These are phyloP conservation scores for Tritrichomonas musculus DNA, from an alignment of 208 protist genomes.

Conservation along the genomic window DNA sequence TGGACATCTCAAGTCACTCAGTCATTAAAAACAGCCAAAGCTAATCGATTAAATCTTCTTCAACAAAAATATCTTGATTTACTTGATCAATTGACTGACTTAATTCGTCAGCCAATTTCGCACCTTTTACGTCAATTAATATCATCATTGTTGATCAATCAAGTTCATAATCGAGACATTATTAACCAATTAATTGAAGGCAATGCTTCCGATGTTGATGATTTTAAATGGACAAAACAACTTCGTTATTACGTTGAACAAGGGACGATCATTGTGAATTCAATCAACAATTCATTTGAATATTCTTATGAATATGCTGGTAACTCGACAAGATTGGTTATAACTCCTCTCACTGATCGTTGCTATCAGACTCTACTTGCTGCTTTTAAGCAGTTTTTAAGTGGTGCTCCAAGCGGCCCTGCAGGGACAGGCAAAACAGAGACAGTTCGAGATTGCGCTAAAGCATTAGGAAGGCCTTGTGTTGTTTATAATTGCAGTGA, in stretches of 20 bases:
- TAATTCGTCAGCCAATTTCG: slow-evolving; percentile 21
- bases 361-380: slow-evolving; percentile 68
- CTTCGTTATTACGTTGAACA: slow-evolving; percentile 85
- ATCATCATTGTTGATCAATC: slow-evolving; percentile 60
- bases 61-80: slow-evolving; percentile 49
- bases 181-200: slow-evolving; percentile 65
- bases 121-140: neutral
- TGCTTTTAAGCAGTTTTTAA: slow-evolving; percentile 59
- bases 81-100: neutral
- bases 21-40: slow-evolving; percentile 57
- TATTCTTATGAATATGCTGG: slow-evolving; percentile 58
- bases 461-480: slow-evolving; percentile 56
- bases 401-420: slow-evolving; percentile 60
- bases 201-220: slow-evolving; percentile 68
- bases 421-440: slow-evolving; percentile 68
- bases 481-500: slow-evolving; percentile 96
- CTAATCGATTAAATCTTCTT: neutral
- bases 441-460: slow-evolving; percentile 62
- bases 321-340: slow-evolving; percentile 53
- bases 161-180: slow-evolving; percentile 55
- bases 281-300: slow-evolving; percentile 48
- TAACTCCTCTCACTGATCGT: slow-evolving; percentile 56
- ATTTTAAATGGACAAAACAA: slow-evolving; percentile 88
- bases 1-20: slow-evolving; percentile 78
- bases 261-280: slow-evolving; percentile 42